Evolutionary conservation across 2,329 filamentous ascomycete genomes (phyloP), one percentile per base, ranked within the genome.

Genomic region (Aschersonia sp.): DNA sequence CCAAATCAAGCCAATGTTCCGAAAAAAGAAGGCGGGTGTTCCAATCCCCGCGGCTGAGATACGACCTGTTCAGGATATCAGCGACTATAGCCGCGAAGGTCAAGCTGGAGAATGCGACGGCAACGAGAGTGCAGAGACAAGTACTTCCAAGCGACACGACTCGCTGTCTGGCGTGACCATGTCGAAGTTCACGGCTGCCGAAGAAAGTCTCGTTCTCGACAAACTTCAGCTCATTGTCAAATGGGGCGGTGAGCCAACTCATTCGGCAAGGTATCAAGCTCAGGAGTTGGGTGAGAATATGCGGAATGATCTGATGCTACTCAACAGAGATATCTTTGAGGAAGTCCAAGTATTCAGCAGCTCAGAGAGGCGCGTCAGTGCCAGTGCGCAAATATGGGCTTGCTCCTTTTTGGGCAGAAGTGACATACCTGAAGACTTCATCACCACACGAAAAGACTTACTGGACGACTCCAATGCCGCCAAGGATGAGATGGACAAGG

Each of bases 401-500:
- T 81, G 83, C 32, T 83, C 88, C 2, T 98, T 98, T 62, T 70
- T 97, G 42, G 84, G 87, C 45, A 79, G 87, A 59, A 87, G 94
- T 61, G 85, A 95, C 47, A 72, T 95, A 12, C 79, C 84, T 0
- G 79, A 87, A 30, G 86, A 94, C 56, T 87, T 87, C 53, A 94
- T 98, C 52, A 84, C 81, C 35, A 83, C 97, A 48, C 82, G 92
- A 47, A 98, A 98, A 62, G 89, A 97, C 64, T 74, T 98, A 6
- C 70, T 98, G 4, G 92, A 98, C 62, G 92, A 98, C 61, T 97
- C 89, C 0, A 98, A 98, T 63, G 92, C 92, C 4, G 92, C 92
- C 49, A 98, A 98, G 63, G 92, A 98, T 62, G 88, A 95, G 59
- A 98, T 95, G 85, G 94, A 98, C 67, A 95, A 95, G 66, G 92